Base-by-base conservation (phyloP, 345 rosid genomes). In the Salix purpurea region DNA sequence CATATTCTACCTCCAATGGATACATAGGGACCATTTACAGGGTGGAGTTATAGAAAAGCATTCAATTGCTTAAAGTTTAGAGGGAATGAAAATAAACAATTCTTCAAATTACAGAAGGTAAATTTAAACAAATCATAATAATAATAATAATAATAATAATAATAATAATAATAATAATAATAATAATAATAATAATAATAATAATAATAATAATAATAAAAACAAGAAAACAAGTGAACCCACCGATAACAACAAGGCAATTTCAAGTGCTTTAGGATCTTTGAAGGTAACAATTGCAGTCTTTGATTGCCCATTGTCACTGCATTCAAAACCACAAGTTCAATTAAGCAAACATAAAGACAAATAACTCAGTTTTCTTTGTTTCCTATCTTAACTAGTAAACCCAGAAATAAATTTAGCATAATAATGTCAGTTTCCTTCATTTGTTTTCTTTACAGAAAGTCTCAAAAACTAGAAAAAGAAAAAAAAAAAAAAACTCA, bases 231-330 rank as follows among this genome's bases (percentile, higher is more conserved):
- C 21, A 3, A 58, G 64, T 40, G 56, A 39, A 81, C 86, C 7
- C 50, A 90, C 97, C 86, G 98, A 90, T 84, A 91, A 87, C 67
- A 92, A 84, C 77, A 93, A 84, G 0, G 99, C 99, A 36, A 96
- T 96, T 90, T 93, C 92, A 50, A 96, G 90, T 26, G 99, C 97
- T 83, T 90, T 91, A 0, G 97, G 87, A 48, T 96, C 97, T 77
- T 81, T 86, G 88, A 96, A 96, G 24, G 95, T 92, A 65, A 96
- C 99, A 85, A 81, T 93, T 6, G 93, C 98, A 37, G 87, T 79
- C 85, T 83, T 85, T 54, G 84, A 80, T 37, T 83, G 76, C 6
- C 86, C 90, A 80, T 85, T 50, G 69, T 92, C 98, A 23, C 92
- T 91, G 84, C 87, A 85, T 26, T 28, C 42, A 62, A 50, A 81